A percentile compares a stretch with the other conserved stretches of the same genome.
Conservation (phyloP, 208 protist species). For the Dictyostelium gargantuum region DNA sequence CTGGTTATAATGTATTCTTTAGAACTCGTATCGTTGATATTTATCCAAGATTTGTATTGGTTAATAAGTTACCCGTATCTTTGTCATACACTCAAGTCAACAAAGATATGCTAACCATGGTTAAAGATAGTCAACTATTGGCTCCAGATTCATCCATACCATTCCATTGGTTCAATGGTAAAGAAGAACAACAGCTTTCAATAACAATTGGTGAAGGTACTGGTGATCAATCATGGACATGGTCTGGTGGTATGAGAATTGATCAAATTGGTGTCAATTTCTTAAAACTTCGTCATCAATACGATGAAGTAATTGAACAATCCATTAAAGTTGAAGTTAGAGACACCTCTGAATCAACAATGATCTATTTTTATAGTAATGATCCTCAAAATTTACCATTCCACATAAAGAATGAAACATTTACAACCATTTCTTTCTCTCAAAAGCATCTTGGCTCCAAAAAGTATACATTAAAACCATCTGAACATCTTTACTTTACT, state of each 20-base stretch:
- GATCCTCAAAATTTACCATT: conserved; percentile 10
- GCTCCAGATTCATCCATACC: background rate
- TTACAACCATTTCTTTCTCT: background rate
- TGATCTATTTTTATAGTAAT: conserved; percentile 17
- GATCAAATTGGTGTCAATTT: conserved; percentile 19
- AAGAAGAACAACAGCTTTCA: conserved; percentile 1
- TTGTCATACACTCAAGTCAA: conserved; percentile 14
- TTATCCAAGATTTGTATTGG: conserved; percentile 18
- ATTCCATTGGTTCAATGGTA: conserved; percentile 54
- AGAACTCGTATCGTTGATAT: conserved; percentile 34
- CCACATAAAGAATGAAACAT: conserved; percentile 29
- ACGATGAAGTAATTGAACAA: conserved; percentile 16
- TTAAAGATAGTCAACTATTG: background rate
- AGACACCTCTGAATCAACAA: conserved; percentile 32
- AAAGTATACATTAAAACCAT: background rate
- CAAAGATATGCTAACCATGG: conserved; percentile 3
- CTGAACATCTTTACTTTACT: background rate
- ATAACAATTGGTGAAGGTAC: background rate
- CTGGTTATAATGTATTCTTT: background rate
- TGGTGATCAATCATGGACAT: background rate
- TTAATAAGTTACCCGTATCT: conserved; percentile 7
- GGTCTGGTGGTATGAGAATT: background rate
- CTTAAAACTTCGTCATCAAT: background rate
- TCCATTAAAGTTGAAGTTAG: conserved; percentile 8
- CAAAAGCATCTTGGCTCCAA: conserved; percentile 28